Evolutionary conservation across 805 yeast genomes (phyloP), one percentile per base, ranked within the genome.

Genomic region (Candida dajiaensis): DNA sequence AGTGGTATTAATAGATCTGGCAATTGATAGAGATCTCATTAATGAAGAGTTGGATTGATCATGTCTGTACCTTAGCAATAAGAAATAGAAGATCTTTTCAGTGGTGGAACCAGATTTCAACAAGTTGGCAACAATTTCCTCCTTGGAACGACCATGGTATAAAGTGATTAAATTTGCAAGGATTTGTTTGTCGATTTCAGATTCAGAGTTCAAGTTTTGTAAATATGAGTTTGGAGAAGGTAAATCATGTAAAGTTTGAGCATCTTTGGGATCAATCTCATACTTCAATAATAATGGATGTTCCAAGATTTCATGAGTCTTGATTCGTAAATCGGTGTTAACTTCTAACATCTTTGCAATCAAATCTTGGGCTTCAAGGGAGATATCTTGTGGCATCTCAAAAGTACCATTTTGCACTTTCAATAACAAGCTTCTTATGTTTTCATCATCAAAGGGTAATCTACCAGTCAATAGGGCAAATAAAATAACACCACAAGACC

Each of bases 401-500:
- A 76, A 86, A 44, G 69, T 72, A 36, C 95, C 95, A 28, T 81
- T 75, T 63, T 85, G 94, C 23, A 86, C 95, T 64, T 85, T 86
- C 48, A 84, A 61, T 44, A 86, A 65, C 47, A 86, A 64, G 52
- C 76, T 79, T 62, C 89, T 76, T 57, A 86, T 85, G 57, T 83
- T 83, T 50, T 85, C 88, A 64, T 86, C 94, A 62, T 86, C 92
- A 59, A 86, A 86, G 9, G 95, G 95, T 50, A 86, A 68, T 67
- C 86, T 81, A 4, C 95, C 95, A 2, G 92, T 84, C 47, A 86
- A 66, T 41, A 86, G 66, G 6, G 94, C 94, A 67, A 83, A 86
- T 42, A 85, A 68, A 40, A 86, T 85, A 39, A 86, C 86, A 60
- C 95, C 95, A 68, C 94, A 85, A 6, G 92, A 84, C 95, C 95